Conservation (phyloP, 106 monocot genomes). For the Iris macrosiphon region DNA sequence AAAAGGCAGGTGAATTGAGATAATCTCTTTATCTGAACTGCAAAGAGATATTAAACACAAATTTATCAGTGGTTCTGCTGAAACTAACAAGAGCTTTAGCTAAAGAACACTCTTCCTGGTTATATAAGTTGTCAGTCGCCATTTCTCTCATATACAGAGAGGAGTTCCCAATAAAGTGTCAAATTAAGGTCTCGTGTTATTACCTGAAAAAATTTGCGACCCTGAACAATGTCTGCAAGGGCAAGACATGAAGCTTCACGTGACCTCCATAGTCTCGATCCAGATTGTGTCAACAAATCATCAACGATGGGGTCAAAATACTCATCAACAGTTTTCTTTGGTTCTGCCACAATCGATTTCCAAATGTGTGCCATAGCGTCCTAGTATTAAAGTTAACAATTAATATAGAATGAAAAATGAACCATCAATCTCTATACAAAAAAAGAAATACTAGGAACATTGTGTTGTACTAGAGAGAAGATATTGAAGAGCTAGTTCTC, state of each 20-base stretch:
- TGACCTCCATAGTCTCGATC: conserved; percentile 98
- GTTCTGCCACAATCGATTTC: conserved; percentile 87
- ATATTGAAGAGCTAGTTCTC: too few species aligned
- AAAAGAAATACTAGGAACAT: too few species aligned
- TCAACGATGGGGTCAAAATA: conserved; percentile 79
- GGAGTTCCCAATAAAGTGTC: background rate
- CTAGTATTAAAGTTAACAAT: conserved; percentile 26
- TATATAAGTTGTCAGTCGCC: too few species aligned
- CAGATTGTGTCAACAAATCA: conserved; percentile 85
- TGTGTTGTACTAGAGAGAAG: too few species aligned
- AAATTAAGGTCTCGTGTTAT: background rate
- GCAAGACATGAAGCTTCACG: conserved; percentile 98
- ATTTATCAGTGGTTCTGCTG: too few species aligned
- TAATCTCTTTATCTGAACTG: background rate
- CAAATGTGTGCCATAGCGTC: conserved; percentile 98
- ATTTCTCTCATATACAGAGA: too few species aligned
- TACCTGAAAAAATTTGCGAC: conserved; percentile 85
- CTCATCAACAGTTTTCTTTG: conserved; percentile 92
- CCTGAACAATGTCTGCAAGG: conserved; percentile 93
- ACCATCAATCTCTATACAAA: too few species aligned
- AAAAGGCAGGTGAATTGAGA: background rate
- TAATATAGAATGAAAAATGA: too few species aligned
- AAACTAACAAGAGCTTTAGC: too few species aligned
- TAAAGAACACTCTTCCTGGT: too few species aligned
- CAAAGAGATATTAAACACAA: background rate